Evolutionary conservation across 2,329 filamentous ascomycete species (phyloP), one percentile per base, ranked within the genome.

Genomic region (Colletotrichum paranaense): DNA sequence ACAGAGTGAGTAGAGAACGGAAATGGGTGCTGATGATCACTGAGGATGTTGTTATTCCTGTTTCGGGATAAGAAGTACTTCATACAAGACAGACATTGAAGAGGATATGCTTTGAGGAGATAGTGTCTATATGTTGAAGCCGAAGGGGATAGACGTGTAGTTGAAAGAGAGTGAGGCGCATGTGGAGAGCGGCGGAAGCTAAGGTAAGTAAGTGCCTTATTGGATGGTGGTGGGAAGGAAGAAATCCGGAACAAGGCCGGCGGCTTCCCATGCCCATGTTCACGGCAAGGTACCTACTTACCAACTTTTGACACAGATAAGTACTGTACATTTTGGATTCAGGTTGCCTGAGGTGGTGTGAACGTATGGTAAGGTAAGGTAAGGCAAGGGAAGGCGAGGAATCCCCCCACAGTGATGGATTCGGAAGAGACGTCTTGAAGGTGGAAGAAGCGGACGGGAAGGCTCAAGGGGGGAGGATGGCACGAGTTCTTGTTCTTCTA

Each of bases 141-240:
- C 14, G 32, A 22, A 35, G 22, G 24, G 42, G 24, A 30, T 58
- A 22, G 42, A 4, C 53, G 46, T 64, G 70, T 60, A 60, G 70
- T 70, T 56, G 60, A 65, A 73, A 60, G 46, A 63, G 24, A 22
- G 22, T 55, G 28, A 60, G 60, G 28, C 26, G 35, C 35, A 30
- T 56, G 67, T 69, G 66, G 71, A 67, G 62, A 67, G 57, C 57
- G 28, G 32, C 22, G 35, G 67, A 52, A 72, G 66, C 59, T 64
- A 64, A 58, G 42, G 64, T 22, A 52, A 28, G 64, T 22, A 52
- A 28, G 35, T 49, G 26, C 35, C 24, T 49, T 2, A 5, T 26
- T 26, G 14, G 16, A 14, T 32, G 5, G 57, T 28, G 35, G 56
- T 28, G 57, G 42, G 42, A 28, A 52, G 56, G 32, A 42, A 56